phyloP scores from a whole-genome alignment of 2,329 filamentous ascomycete genomes.

The Apiospora rasikravindrae region DNA sequence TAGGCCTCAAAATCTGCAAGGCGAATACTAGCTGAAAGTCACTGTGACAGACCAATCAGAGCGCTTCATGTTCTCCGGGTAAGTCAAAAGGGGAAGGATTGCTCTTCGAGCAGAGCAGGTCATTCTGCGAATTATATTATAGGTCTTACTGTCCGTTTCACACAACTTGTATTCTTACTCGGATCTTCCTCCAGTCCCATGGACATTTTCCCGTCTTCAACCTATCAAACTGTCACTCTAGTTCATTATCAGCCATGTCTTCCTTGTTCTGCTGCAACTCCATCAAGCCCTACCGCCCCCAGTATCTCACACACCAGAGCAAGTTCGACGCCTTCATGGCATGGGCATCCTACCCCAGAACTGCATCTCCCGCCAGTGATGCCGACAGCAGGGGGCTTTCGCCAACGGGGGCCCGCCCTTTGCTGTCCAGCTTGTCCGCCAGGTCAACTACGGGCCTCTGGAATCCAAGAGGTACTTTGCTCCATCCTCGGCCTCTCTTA shows the following conservation, averaged over 20 bases:
- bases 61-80: not conserved
- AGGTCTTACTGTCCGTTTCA: not conserved
- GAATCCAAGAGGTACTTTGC: slow-evolving; percentile 47
- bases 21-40: not conserved
- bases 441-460: slow-evolving; percentile 50
- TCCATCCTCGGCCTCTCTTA: not conserved
- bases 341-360: slow-evolving; percentile 39
- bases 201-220: not conserved
- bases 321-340: slow-evolving; percentile 29
- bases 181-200: too few species aligned
- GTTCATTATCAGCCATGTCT: not conserved
- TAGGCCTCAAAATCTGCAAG: slow-evolving; percentile 1
- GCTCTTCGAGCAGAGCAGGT: not conserved
- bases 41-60: not conserved
- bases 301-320: slow-evolving; percentile 24
- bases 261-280: slow-evolving; percentile 22
- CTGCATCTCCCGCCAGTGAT: slow-evolving; percentile 18
- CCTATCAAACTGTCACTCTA: not conserved
- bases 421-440: slow-evolving; percentile 49
- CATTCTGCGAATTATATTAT: not conserved
- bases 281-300: not conserved
- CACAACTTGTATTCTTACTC: not conserved
- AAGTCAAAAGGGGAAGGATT: not conserved
- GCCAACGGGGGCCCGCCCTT: slow-evolving; percentile 26
- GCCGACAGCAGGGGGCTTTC: not conserved